Base-by-base conservation (phyloP, 805 yeast genomes). In the Torulaspora maleeae region DNA sequence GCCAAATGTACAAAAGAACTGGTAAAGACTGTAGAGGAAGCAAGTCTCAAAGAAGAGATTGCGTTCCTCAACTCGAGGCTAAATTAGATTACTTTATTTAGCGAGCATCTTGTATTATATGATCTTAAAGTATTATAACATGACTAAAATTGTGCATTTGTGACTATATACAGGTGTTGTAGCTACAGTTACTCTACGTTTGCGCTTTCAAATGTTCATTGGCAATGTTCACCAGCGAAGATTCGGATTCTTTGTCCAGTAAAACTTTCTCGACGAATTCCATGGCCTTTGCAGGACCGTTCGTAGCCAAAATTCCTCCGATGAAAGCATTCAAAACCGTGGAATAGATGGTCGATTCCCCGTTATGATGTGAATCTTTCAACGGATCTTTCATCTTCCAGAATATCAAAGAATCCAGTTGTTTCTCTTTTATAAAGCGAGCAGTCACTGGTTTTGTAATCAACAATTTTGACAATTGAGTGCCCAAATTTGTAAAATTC, bases 1-100 rank as follows among this genome's bases (percentile, higher is more conserved):
- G 97, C 97, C 19, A 89, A 91, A 67, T 85, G 95, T 64, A 91
- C 97, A 4, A 91, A 90, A 65, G 98, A 91, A 66, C 75, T 91
- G 60, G 98, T 91, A 16, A 90, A 90, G 69, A 86, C 95, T 1
- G 96, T 91, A 4, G 97, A 91, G 63, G 97, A 90, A 62, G 95
- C 95, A 19, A 84, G 90, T 59, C 71, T 90, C 57, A 83, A 83
- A 58, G 90, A 84, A 54, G 96, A 89, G 58, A 85, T 90, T 56
- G 89, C 82, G 4, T 81, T 82, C 53, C 74, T 88, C 54, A 90
- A 88, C 66, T 80, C 87, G 10, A 76, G 84, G 54, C 61, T 82
- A 44, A 48, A 49, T 22, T 51, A 47, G 38, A 36, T 9, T 22
- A 27, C 19, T 16, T 19, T 9, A 17, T n/a, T 27, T n/a, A 25